These are phyloP conservation scores for Auriscalpium vulgare DNA, from an alignment of 768 basidiomycete species.

Conservation along the genomic window DNA sequence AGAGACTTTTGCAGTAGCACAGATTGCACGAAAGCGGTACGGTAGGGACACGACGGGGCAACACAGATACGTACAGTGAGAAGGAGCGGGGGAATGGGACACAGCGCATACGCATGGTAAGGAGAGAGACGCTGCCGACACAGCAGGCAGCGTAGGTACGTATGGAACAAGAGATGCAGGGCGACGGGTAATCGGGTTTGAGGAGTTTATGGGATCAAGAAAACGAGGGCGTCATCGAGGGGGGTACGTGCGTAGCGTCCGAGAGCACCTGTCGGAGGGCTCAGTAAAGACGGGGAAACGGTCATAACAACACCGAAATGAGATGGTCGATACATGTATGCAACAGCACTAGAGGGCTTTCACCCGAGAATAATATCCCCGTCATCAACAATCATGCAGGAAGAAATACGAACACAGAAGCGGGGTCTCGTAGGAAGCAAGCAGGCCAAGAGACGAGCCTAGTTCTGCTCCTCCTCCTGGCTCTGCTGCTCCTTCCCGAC, in stretches of 20 bases:
- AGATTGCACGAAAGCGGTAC: conserved; percentile 16
- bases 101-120: conserved; percentile 2
- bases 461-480: conserved; percentile 45
- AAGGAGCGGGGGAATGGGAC: conserved; percentile 5
- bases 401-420: conserved; percentile 6
- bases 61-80: conserved; percentile 13
- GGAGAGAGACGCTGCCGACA: conserved; percentile 5
- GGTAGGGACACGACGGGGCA: conserved; percentile 7
- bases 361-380: conserved; percentile 17
- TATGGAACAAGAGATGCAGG: neutral
- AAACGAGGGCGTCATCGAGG: neutral
- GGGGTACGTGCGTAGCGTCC: neutral
- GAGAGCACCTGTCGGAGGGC: neutral
- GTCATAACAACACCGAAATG: conserved; percentile 1
- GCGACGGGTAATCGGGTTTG: neutral
- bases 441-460: neutral
- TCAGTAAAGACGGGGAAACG: neutral
- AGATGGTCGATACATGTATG: conserved; percentile 16
- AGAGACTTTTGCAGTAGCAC: conserved; percentile 13
- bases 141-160: conserved; percentile 1
- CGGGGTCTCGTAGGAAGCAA: neutral
- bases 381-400: conserved; percentile 9
- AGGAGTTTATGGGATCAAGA: conserved; percentile 6
- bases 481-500: conserved; percentile 72
- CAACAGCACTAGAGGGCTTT: conserved; percentile 15